These are phyloP conservation scores for Allomyces arbusculus DNA, from an alignment of 192 early-diverging fungal species.

Conservation along the genomic window DNA sequence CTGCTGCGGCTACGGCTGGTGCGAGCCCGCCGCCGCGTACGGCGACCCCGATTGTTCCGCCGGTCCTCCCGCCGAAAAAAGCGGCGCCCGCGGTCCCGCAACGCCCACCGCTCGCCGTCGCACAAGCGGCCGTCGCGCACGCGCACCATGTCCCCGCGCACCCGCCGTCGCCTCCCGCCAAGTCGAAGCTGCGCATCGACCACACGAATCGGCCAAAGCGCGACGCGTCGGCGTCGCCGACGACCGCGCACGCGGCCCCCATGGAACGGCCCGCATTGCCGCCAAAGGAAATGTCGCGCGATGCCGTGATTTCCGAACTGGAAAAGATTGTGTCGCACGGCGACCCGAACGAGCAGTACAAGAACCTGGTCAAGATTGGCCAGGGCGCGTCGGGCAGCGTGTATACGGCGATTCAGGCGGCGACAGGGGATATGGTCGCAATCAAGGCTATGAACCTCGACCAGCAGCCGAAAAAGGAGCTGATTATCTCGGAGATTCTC, in stretches of 20 bases:
- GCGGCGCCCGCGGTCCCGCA: not conserved
- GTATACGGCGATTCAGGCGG: constrained; percentile 4
- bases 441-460: constrained; percentile 44
- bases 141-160: not conserved
- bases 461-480: constrained; percentile 33
- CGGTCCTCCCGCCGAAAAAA: no score
- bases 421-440: constrained; percentile 16
- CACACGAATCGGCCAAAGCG: no score
- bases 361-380: constrained; percentile 35
- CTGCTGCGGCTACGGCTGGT: not conserved
- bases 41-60: no score
- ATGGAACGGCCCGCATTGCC: no score
- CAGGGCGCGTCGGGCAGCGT: constrained; percentile 15
- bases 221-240: no score
- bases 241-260: no score
- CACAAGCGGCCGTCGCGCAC: not conserved
- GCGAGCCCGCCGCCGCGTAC: not conserved
- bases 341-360: constrained; percentile 32
- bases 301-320: not conserved
- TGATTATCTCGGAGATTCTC: constrained; percentile 56
- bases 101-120: not conserved
- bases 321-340: not conserved
- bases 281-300: not conserved
- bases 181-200: no score
- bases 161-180: no score